phyloP scores from a whole-genome alignment of 2,329 filamentous ascomycete genomes.

The Phyllosticta capitalensis region DNA sequence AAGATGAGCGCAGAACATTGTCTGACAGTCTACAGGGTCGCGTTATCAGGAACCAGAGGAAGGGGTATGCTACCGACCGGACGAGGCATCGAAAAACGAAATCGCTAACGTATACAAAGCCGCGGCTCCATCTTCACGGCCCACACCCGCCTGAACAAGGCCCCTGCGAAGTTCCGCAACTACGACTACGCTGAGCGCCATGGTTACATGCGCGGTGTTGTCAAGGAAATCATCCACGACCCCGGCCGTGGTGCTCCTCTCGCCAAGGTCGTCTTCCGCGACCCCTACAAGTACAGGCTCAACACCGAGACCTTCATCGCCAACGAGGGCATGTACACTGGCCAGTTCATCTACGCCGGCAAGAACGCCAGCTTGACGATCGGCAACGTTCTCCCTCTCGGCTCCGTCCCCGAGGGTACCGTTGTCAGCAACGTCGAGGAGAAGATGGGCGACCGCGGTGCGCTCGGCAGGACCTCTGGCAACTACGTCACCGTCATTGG shows the following conservation, averaged over 20 bases:
- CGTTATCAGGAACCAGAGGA: conserved; percentile 68
- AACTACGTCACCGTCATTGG: conserved; percentile 89
- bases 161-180: conserved; percentile 87
- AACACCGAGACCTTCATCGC: conserved; percentile 99
- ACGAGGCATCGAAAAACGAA: neutral
- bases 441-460: conserved; percentile 94
- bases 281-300: conserved; percentile 97
- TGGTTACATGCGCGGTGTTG: conserved; percentile 93
- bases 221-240: conserved; percentile 99
- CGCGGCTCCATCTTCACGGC: conserved; percentile 70
- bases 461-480: conserved; percentile 91
- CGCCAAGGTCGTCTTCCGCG: conserved; percentile 92
- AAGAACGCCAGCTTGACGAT: conserved; percentile 97
- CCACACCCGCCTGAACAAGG: conserved; percentile 70
- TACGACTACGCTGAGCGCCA: conserved; percentile 96
- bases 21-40: conserved; percentile 41
- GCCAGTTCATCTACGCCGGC: conserved; percentile 99
- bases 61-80: conserved; percentile 19
- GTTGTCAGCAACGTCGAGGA: conserved; percentile 99
- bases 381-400: conserved; percentile 93
- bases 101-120: conserved; percentile 41
- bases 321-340: conserved; percentile 99
- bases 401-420: conserved; percentile 96
- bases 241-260: conserved; percentile 95
- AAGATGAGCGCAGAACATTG: neutral